Percentiles rank a stretch among this genome's conserved stretches.
Evolutionary conservation across 805 yeast species (phyloP).

Genomic region (Candida oleophila): DNA sequence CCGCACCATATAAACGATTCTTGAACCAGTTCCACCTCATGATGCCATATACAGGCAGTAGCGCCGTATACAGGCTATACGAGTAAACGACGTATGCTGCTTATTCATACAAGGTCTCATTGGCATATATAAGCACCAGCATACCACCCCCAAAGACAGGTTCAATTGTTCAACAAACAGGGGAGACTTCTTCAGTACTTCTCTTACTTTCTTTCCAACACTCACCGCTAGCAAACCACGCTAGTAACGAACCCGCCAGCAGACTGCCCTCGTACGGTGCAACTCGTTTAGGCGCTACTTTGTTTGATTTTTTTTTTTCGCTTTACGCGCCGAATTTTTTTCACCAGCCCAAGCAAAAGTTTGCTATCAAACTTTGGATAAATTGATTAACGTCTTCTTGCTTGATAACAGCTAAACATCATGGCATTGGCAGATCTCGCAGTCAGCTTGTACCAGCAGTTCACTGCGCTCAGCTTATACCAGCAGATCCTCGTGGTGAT

Average conservation of each 20-base stretch:
- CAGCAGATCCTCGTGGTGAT: conserved; percentile 34
- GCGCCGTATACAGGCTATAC: conserved; percentile 2
- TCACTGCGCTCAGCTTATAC: conserved; percentile 23
- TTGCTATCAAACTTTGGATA: too few relatives aligned
- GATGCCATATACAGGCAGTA: background rate
- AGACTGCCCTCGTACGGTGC: too few relatives aligned
- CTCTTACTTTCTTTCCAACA: too few relatives aligned
- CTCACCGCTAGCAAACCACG: too few relatives aligned
- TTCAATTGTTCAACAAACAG: background rate
- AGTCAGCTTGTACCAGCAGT: conserved; percentile 12
- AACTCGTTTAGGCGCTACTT: too few relatives aligned
- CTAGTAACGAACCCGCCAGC: too few relatives aligned
- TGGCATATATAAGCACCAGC: conserved; percentile 1
- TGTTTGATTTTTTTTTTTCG: conserved; percentile 2
- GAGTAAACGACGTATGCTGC: background rate
- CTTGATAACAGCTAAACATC: background rate
- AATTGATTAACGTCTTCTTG: background rate
- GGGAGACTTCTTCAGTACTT: background rate
- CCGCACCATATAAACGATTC: background rate
- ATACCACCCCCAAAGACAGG: background rate
- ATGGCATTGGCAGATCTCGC: conserved; percentile 26
- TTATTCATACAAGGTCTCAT: background rate
- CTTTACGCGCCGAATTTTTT: background rate
- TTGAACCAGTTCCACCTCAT: background rate
- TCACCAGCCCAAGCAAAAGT: background rate